Evolutionary conservation across 805 yeast species (phyloP).

Genomic region (Metschnikowia similis): DNA sequence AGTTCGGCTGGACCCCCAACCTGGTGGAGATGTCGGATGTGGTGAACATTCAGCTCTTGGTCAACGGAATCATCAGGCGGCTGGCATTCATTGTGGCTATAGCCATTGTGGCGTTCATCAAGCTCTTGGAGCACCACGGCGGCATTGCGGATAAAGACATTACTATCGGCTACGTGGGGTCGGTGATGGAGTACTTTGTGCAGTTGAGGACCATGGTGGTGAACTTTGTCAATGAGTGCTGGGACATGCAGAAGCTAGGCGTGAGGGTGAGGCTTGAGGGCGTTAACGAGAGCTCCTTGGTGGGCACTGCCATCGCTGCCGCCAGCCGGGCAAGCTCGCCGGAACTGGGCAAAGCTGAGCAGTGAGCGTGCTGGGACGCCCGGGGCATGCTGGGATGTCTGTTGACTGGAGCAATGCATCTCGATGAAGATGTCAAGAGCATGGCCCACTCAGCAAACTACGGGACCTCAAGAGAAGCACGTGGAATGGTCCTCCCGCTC

Average conservation of each 20-base stretch:
- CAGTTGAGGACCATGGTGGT: conserved; percentile 31
- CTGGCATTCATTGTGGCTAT: conserved; percentile 42
- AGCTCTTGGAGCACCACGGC: conserved; percentile 23
- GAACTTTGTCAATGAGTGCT: conserved; percentile 21
- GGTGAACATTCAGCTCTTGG: conserved; percentile 24
- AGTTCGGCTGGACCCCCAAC: conserved; percentile 20
- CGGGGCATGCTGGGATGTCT: no score
- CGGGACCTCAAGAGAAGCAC: no score
- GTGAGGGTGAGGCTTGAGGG: conserved; percentile 34
- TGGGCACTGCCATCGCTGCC: conserved; percentile 56
- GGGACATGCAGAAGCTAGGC: conserved; percentile 21
- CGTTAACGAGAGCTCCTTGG: conserved; percentile 44
- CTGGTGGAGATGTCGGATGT: conserved; percentile 25
- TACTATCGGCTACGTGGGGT: conserved; percentile 48
- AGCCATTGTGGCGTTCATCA: conserved; percentile 36
- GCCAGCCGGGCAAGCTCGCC: conserved; percentile 18
- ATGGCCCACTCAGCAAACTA: no score
- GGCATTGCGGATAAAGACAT: conserved; percentile 18
- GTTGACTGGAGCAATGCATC: no score
- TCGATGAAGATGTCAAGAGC: no score
- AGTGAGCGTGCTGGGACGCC: no score
- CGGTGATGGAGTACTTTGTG: conserved; percentile 44
- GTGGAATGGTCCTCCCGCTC: no score
- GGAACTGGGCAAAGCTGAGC: no score
- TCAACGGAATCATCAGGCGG: conserved; percentile 38